phyloP scores from a whole-genome alignment of 2,329 filamentous ascomycete genomes.

The Scedosporium minutisporum region DNA sequence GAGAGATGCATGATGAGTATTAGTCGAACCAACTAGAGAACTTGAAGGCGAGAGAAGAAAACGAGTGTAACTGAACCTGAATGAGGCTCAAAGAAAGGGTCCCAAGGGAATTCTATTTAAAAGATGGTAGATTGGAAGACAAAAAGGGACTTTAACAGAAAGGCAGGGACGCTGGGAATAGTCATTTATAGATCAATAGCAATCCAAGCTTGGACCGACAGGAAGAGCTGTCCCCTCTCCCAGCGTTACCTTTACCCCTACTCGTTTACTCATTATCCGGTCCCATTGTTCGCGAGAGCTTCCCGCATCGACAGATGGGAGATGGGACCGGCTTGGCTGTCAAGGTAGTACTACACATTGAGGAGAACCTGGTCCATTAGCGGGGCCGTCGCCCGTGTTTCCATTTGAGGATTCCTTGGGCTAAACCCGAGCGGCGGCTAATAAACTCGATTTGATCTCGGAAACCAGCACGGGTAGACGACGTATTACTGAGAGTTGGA shows the following conservation, averaged over 20 bases:
- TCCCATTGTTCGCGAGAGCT: not conserved
- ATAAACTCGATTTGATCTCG: not conserved
- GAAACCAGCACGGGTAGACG: not conserved
- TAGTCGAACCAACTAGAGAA: not conserved
- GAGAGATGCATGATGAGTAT: constrained; percentile 13
- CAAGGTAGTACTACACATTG: not conserved
- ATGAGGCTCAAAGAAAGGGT: not conserved
- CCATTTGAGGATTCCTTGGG: not conserved
- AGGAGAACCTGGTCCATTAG: not conserved
- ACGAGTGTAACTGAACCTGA: not conserved
- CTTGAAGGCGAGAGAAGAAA: not conserved
- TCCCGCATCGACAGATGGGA: not conserved
- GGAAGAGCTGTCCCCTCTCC: not conserved
- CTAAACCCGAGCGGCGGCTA: not conserved
- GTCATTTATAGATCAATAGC: not conserved
- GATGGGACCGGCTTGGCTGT: not conserved
- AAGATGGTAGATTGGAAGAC: not conserved
- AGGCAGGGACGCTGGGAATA: not conserved
- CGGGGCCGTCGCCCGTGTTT: not conserved
- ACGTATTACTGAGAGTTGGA: too few relatives aligned
- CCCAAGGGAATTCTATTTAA: not conserved
- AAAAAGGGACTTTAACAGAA: not conserved
- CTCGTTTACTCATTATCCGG: not conserved
- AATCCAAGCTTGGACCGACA: not conserved
- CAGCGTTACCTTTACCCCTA: not conserved